phyloP scores from a whole-genome alignment of 176 grass and related monocot genomes.

The Echinochloa phyllopogon region DNA sequence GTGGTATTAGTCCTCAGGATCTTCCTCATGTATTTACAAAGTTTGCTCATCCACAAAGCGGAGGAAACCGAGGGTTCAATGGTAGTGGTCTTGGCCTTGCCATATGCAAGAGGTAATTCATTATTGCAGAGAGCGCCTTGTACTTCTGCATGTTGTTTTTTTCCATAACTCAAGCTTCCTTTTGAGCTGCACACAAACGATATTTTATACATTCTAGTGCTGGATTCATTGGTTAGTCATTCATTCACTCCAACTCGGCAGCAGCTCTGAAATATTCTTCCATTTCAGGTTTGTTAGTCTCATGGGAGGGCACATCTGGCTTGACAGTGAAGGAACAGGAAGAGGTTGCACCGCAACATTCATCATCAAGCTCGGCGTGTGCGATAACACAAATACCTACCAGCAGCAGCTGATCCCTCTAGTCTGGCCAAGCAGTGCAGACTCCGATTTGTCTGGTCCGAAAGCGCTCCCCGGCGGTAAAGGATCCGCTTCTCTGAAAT shows the following conservation, averaged over 20 bases:
- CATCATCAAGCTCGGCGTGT: conserved; percentile 69
- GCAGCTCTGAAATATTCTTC: not conserved
- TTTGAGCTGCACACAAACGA: not conserved
- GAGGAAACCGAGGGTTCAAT: conserved; percentile 60
- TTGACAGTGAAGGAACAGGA: conserved; percentile 90
- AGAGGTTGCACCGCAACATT: conserved; percentile 89
- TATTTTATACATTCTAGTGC: not conserved
- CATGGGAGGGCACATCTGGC: conserved; percentile 97
- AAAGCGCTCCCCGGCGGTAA: conserved; percentile 52
- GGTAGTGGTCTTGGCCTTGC: conserved; percentile 89
- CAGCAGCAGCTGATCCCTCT: conserved; percentile 68
- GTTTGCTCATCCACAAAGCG: conserved; percentile 72
- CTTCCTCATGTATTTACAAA: conserved; percentile 89
- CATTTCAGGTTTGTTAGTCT: conserved; percentile 77
- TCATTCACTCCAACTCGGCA: not conserved
- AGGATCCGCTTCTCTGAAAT: conserved; percentile 45
- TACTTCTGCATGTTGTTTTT: conserved; percentile 30
- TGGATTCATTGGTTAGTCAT: not conserved
- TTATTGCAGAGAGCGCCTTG: not conserved
- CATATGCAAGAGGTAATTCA: conserved; percentile 75
- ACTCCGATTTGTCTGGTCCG: conserved; percentile 28
- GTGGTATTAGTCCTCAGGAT: conserved; percentile 91
- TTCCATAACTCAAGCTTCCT: conserved; percentile 32
- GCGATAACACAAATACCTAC: conserved; percentile 58
- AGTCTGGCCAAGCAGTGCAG: conserved; percentile 49